phyloP scores from a whole-genome alignment of 345 rosid species.

The Hibiscus mutabilis region DNA sequence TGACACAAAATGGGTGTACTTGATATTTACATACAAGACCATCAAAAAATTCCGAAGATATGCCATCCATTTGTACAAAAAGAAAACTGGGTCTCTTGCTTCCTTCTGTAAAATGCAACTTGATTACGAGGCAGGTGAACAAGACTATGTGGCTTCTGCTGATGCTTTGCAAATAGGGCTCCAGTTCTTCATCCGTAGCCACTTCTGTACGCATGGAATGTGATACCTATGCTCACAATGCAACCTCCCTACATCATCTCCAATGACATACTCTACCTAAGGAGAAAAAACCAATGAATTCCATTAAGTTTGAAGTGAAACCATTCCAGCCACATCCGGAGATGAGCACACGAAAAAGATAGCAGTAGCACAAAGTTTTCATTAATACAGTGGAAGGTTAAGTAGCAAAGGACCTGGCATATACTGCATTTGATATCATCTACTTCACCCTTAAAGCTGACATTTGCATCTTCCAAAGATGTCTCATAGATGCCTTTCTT shows the following conservation, averaged over 20 bases:
- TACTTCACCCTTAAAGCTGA: constrained; percentile 22
- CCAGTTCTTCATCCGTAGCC: constrained; percentile 93
- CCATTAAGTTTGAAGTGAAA: neutral
- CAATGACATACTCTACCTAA: constrained; percentile 78
- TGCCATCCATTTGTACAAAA: constrained; percentile 29
- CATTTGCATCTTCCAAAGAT: constrained; percentile 25
- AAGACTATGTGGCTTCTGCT: constrained; percentile 33
- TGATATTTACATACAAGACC: constrained; percentile 23
- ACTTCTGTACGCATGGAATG: constrained; percentile 54
- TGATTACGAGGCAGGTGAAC: constrained; percentile 7
- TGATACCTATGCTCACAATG: constrained; percentile 76
- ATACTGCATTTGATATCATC: constrained; percentile 77
- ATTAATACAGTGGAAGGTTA: neutral
- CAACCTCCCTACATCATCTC: constrained; percentile 76
- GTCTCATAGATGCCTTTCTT: constrained; percentile 45
- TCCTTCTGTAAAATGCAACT: constrained; percentile 12
- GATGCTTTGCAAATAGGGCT: constrained; percentile 85
- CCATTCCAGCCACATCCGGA: neutral
- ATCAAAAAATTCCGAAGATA: constrained; percentile 1
- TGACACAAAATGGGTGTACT: constrained; percentile 12
- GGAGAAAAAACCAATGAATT: constrained; percentile 1
- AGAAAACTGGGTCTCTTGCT: constrained; percentile 12
- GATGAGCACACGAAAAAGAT: neutral
- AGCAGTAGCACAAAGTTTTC: neutral
- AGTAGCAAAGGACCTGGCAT: constrained; percentile 60